Conservation (phyloP, 192 early-diverging fungal species). For the Podila verticillata region DNA sequence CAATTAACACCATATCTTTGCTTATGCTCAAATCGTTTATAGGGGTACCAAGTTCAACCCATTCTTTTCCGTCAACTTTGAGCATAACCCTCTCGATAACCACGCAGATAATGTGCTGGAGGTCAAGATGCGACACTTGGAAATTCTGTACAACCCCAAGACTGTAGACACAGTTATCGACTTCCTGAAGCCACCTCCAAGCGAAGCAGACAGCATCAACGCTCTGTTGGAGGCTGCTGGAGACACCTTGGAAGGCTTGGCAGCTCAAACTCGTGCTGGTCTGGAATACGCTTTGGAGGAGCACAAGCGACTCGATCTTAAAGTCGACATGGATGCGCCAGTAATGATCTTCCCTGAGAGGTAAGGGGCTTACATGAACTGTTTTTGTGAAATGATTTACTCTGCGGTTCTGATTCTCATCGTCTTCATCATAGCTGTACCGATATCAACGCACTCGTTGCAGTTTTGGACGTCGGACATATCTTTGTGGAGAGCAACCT, state of each 20-base stretch:
- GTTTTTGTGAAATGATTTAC: not conserved
- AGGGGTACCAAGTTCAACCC: conserved; percentile 43
- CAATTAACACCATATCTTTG: too few relatives aligned
- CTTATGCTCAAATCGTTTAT: not conserved
- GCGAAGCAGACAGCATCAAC: conserved; percentile 78
- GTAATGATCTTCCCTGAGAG: conserved; percentile 90
- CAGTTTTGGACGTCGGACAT: conserved; percentile 93
- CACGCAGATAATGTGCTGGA: conserved; percentile 88
- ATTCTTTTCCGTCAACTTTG: conserved; percentile 83
- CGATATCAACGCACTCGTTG: conserved; percentile 66
- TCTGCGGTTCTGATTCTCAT: not conserved
- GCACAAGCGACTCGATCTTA: conserved; percentile 90
- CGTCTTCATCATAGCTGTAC: conserved; percentile 57
- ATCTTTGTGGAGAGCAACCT: conserved; percentile 89
- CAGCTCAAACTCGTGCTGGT: conserved; percentile 88
- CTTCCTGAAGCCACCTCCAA: conserved; percentile 86
- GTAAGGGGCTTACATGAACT: conserved; percentile 16
- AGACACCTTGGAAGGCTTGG: conserved; percentile 86
- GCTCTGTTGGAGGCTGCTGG: conserved; percentile 77
- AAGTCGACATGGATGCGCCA: conserved; percentile 97
- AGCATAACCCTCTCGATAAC: conserved; percentile 89
- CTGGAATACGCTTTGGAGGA: conserved; percentile 84
- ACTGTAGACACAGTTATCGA: conserved; percentile 77
- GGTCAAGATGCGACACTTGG: conserved; percentile 87
- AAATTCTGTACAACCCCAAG: conserved; percentile 88